Conservation (phyloP, 306 rosid genomes). For the Prunus dulcis region DNA sequence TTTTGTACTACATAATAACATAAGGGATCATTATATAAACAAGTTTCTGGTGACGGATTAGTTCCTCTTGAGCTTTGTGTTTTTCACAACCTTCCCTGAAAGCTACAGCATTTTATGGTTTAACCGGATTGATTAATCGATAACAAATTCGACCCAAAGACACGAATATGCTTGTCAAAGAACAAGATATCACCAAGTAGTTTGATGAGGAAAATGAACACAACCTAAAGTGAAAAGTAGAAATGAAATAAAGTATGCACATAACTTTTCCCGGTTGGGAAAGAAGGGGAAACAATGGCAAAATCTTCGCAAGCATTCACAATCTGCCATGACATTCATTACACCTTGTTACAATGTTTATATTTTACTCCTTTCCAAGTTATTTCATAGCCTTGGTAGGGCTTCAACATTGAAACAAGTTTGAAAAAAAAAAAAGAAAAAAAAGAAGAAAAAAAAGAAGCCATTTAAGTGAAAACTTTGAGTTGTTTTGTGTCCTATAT, state of each 20-base stretch:
- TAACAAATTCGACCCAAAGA: background rate
- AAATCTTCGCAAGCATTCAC: constrained; percentile 1
- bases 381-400: constrained; percentile 12
- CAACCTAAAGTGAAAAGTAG: background rate
- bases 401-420: constrained; percentile 12
- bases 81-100: background rate
- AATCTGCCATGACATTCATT: constrained; percentile 1
- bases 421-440: background rate
- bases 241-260: background rate
- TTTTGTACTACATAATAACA: background rate
- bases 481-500: constrained; percentile 24
- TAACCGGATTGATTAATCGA: background rate
- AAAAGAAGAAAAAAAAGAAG: constrained; percentile 4
- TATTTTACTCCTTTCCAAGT: constrained; percentile 14
- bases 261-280: background rate
- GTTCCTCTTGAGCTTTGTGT: too few relatives aligned
- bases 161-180: background rate
- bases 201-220: background rate
- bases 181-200: background rate
- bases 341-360: constrained; percentile 14
- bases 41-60: too few relatives aligned
- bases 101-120: background rate
- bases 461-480: constrained; percentile 18
- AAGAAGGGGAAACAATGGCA: background rate
- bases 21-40: too few relatives aligned